Evolutionary conservation across 106 monocot genomes (phyloP).

Genomic region (Gastrodia elata): DNA sequence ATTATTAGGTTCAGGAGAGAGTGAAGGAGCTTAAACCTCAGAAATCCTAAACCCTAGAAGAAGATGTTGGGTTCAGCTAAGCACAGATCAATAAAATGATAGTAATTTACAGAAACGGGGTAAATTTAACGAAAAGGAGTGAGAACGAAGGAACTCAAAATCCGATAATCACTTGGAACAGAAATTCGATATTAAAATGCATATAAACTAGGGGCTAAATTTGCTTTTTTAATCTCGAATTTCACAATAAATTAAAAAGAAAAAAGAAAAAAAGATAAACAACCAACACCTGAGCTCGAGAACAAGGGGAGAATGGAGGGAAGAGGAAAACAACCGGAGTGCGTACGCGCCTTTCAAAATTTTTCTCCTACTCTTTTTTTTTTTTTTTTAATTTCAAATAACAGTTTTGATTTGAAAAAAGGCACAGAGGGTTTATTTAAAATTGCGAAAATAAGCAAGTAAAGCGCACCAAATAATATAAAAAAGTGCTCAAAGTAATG

Average conservation of each 20-base stretch:
- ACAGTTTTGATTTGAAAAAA: neutral
- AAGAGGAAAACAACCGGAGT: neutral
- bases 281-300: too few species aligned
- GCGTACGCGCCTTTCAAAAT: too few species aligned
- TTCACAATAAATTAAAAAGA: neutral
- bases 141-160: neutral
- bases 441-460: neutral
- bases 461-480: neutral
- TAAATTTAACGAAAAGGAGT: neutral
- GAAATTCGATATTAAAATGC: neutral
- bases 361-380: neutral
- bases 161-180: neutral
- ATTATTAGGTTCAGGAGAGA: neutral
- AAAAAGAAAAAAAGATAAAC: conserved; percentile 9
- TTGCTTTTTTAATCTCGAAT: conserved; percentile 4
- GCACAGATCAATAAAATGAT: neutral
- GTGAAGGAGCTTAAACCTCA: neutral
- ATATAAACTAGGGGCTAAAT: neutral
- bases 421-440: neutral
- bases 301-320: neutral
- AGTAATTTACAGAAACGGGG: neutral
- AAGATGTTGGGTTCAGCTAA: neutral
- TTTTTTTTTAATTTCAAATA: conserved; percentile 1
- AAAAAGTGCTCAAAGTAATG: conserved; percentile 4
- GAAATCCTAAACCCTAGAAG: conserved; percentile 5